Evolutionary conservation across 306 rosid species (phyloP), one percentile per base, ranked within the genome.

Genomic region (Ormosia semicastrata): DNA sequence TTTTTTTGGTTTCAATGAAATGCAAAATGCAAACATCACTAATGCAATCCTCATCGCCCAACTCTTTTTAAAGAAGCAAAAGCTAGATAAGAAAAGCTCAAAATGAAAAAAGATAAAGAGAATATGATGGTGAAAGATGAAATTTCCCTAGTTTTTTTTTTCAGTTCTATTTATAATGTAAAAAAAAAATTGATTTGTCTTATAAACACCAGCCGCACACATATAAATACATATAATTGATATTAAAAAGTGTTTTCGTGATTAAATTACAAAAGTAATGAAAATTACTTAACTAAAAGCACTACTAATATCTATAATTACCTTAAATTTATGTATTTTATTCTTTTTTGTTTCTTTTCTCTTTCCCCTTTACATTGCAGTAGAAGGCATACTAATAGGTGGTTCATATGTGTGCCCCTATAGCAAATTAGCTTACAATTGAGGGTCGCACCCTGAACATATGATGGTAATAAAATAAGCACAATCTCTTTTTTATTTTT

Each of bases 11-110:
- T 32, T 52, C 60, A 53, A 63, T 53, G 67, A 62, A 80, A 73
- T 71, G 71, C 66, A 62, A 24, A 24, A 24, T 24, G 24, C 49
- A 9, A 54, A 56, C 75, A 65, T 32, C 57, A 9, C 69, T 44
- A 53, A 71, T 46, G 54, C 76, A 65, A 33, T 63, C 11, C 60
- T 74, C 30, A 32, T 29, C 54, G 76, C 66, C 68, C 29, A 54
- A 54, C 52, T 34, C 81, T 74, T 73, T 81, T 75, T 66, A 66
- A 66, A 54, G 71, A 67, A 15, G 15, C 13, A 66, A 81, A 81
- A 81, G 81, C 17, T 66, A 54, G 75, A 73, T 41, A 81, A 73
- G 81, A 66, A 66, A 81, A 74, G 71, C 81, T 36, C 63, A 70
- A 34, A 71, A 70, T 33, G 40, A 17, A 78, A 54, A 68, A 58